Percentiles rank a stretch among this genome's conserved stretches.
These are phyloP conservation scores for Coemansia sp. DNA, from an alignment of 192 early-diverging fungal genomes.

Conservation along the genomic window DNA sequence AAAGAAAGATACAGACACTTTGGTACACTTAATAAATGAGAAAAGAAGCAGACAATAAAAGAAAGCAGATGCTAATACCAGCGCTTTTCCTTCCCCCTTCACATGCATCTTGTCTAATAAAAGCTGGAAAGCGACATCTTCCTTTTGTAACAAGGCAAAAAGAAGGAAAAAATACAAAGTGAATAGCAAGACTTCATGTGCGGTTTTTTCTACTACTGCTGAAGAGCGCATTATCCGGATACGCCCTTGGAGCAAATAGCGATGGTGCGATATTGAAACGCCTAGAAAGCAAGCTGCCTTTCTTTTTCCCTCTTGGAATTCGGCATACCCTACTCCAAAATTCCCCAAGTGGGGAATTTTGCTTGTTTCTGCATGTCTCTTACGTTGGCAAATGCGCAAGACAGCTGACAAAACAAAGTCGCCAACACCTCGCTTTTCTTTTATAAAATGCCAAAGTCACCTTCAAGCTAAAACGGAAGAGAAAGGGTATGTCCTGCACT, in stretches of 20 bases:
- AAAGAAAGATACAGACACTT: neutral
- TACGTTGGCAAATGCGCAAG: neutral
- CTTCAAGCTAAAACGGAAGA: too few species aligned
- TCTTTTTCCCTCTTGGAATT: neutral
- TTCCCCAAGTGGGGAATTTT: neutral
- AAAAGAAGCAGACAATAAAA: neutral
- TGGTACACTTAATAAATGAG: neutral
- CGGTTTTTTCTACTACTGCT: neutral
- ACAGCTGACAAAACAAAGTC: neutral
- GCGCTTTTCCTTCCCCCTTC: neutral
- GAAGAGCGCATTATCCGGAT: constrained; percentile 1
- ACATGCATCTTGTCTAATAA: neutral
- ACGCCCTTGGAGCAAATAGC: neutral
- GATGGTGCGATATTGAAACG: neutral
- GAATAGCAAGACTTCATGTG: neutral
- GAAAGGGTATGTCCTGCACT: too few species aligned
- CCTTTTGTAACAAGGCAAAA: constrained; percentile 3
- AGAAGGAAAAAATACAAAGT: constrained; percentile 2
- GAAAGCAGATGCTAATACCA: neutral
- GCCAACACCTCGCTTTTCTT: too few species aligned
- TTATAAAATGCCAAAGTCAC: too few species aligned
- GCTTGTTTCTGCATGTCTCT: neutral
- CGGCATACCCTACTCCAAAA: neutral
- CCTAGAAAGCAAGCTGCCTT: too few species aligned
- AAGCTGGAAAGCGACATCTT: neutral